Conservation (phyloP, 1,284 basidiomycete genomes). For the Singerocomus inundabilis region DNA sequence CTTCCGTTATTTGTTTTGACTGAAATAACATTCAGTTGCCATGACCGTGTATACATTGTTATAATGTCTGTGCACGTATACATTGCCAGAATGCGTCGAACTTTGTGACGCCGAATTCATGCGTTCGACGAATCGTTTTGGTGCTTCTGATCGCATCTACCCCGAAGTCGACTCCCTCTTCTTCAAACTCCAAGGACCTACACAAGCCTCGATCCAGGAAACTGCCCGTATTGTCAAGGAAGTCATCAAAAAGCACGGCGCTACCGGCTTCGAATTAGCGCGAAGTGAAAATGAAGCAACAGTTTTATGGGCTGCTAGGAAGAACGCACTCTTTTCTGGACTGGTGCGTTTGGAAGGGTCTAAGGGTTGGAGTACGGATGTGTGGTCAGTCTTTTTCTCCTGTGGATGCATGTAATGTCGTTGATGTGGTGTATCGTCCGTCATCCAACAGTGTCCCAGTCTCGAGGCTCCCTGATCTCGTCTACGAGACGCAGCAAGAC, state of each 20-base stretch:
- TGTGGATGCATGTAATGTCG: background rate
- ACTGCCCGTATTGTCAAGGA: slow-evolving; percentile 57
- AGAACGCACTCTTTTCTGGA: slow-evolving; percentile 77
- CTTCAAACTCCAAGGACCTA: slow-evolving; percentile 85
- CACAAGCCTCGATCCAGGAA: slow-evolving; percentile 58
- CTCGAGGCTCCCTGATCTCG: slow-evolving; percentile 72
- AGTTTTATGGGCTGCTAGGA: slow-evolving; percentile 83
- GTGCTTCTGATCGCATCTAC: slow-evolving; percentile 57
- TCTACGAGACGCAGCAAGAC: slow-evolving; percentile 76
- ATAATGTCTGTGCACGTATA: background rate
- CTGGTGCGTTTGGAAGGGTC: slow-evolving; percentile 64
- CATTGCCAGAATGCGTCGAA: slow-evolving; percentile 68
- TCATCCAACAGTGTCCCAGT: slow-evolving; percentile 65
- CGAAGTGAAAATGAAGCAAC: slow-evolving; percentile 65
- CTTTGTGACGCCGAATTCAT: slow-evolving; percentile 73
- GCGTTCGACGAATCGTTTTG: slow-evolving; percentile 65
- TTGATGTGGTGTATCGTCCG: background rate
- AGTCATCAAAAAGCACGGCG: slow-evolving; percentile 65
- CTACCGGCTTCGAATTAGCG: slow-evolving; percentile 70
- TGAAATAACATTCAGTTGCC: background rate
- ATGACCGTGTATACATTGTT: background rate
- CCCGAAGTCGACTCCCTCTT: slow-evolving; percentile 75
- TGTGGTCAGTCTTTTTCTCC: slow-evolving; percentile 57
- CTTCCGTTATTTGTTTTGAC: background rate
- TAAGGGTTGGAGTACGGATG: slow-evolving; percentile 80